A percentile compares a stretch with the other conserved stretches of the same genome.
phyloP scores from a whole-genome alignment of 1,139 yeast species.

The Pichia sp. region DNA sequence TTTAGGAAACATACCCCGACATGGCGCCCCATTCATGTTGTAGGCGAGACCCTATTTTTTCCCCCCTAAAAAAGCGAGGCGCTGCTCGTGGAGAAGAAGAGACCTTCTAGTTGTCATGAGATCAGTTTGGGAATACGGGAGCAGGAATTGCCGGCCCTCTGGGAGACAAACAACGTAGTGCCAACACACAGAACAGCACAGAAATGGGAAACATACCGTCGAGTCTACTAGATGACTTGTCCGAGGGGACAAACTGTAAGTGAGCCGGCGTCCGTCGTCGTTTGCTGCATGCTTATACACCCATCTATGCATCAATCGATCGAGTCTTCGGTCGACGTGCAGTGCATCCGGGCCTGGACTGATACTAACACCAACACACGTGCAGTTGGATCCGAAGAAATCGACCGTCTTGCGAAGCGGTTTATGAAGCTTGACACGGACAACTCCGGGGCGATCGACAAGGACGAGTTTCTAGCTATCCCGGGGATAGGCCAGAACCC shows the following conservation, averaged over 20 bases:
- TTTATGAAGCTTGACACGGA: slow-evolving; percentile 95
- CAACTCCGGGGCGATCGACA: slow-evolving; percentile 87
- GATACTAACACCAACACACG: neutral
- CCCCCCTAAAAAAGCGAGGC: neutral
- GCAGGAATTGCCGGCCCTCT: neutral
- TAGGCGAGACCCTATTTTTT: neutral
- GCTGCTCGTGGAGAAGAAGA: neutral
- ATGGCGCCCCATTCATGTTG: neutral
- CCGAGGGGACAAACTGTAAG: slow-evolving; percentile 36
- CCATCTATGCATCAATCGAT: too few relatives aligned
- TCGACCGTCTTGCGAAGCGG: slow-evolving; percentile 83
- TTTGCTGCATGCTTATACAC: too few relatives aligned
- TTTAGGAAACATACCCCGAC: neutral
- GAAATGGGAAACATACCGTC: slow-evolving; percentile 35
- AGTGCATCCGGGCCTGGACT: neutral
- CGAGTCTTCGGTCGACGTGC: too few relatives aligned
- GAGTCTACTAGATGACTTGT: slow-evolving; percentile 30
- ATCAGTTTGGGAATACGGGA: neutral
- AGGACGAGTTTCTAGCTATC: slow-evolving; percentile 81
- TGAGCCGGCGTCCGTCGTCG: slow-evolving; percentile 2
- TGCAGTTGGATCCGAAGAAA: slow-evolving; percentile 75
- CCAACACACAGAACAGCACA: neutral
- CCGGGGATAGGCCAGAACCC: slow-evolving; percentile 94
- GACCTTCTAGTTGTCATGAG: neutral
- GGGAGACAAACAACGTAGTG: neutral